Percentiles rank a stretch among this genome's conserved stretches.
Conservation (phyloP, 2,329 filamentous ascomycete species). For the Magnaporthiopsis poae region DNA sequence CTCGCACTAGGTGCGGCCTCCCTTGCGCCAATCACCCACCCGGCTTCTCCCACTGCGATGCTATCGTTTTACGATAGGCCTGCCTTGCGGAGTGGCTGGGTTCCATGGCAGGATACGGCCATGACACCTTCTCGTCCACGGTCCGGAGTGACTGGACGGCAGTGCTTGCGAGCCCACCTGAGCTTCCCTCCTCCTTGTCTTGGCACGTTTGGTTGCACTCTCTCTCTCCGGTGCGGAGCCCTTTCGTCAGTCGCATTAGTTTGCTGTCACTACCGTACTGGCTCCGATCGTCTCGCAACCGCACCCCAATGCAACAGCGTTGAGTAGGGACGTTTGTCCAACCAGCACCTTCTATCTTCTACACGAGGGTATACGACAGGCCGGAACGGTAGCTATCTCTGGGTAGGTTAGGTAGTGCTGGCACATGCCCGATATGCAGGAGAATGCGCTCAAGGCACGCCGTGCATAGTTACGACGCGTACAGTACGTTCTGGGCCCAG, state of each 20-base stretch:
- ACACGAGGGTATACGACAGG: background rate
- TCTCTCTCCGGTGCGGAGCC: background rate
- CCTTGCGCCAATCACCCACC: background rate
- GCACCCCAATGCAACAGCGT: background rate
- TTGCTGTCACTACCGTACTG: background rate
- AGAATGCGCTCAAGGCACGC: background rate
- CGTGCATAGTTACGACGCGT: background rate
- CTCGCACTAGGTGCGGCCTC: no score
- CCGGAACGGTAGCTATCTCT: no score
- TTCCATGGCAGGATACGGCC: conserved; percentile 10
- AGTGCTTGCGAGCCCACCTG: background rate
- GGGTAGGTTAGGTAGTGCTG: background rate
- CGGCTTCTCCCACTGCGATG: background rate
- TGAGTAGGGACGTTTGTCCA: background rate
- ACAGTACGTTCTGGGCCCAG: background rate
- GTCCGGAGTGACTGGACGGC: background rate
- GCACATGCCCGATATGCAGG: background rate
- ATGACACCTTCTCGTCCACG: conserved; percentile 15
- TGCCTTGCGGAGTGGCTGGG: background rate
- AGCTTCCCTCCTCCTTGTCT: background rate
- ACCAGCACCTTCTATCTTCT: background rate
- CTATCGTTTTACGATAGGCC: background rate
- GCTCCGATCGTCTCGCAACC: background rate
- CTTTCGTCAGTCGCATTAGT: no score
- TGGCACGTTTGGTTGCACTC: background rate